Base-by-base conservation (phyloP, 2,329 filamentous ascomycete genomes). In the Xylaria sp. region DNA sequence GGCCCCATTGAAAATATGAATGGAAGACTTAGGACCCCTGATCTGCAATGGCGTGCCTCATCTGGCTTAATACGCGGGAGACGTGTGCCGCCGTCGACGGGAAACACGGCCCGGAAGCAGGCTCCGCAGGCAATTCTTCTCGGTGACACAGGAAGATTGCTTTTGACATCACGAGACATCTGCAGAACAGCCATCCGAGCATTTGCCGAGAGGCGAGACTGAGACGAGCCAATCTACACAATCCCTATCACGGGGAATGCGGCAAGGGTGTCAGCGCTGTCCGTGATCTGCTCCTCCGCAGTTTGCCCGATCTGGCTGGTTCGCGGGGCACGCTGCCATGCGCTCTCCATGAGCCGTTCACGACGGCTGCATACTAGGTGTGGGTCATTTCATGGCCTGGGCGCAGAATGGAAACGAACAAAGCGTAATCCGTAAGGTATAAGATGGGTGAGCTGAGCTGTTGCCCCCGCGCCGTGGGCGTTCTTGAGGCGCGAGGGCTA, bases 251-350 rank as follows among this genome's bases (percentile, higher is more conserved):
- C 67, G 69, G 62, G 60, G 69, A 73, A 69, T 56, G 11, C 67
- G 68, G 66, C 66, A 66, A 60, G 64, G 62, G 69, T 36, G 68
- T 65, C 64, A 61, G 51, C 55, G 66, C 60, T 63, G 38, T 67
- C 70, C 68, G 69, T 72, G 63, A 63, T 64, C 69, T 73, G 66
- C 72, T 74, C 72, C 69, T 77, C 71, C 73, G 75, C 68, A 54
- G 49, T 63, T 74, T 74, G 31, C 73, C 71, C 68, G 67, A 74
- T 76, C 61, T 54, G 70, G 73, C 45, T 68, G 65, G 71, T 66
- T 60, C 60, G 66, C 61, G 55, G 59, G 38, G 47, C 59, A 38
- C 47, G 57, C 56, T 61, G 61, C 65, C 63, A 61, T 58, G 49
- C 64, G 60, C 57, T 55, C 53, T 55, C 15, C 53, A 55, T 42